These are phyloP conservation scores for Oenanthe javanica DNA, from an alignment of 140 eudicot genomes.

Conservation along the genomic window DNA sequence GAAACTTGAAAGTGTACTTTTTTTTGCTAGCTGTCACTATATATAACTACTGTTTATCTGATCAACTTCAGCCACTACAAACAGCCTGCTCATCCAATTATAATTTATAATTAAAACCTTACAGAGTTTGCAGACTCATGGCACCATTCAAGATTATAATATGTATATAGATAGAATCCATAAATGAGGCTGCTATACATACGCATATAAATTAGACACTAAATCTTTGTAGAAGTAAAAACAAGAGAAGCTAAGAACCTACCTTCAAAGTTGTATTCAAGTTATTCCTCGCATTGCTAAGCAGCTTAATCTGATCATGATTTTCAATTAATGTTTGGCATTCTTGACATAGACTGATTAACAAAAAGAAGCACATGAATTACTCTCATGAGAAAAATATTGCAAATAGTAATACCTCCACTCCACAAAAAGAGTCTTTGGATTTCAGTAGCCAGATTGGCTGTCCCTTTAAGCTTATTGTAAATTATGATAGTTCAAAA, in stretches of 20 bases:
- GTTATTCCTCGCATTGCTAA: slow-evolving; percentile 94
- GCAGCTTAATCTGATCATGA: slow-evolving; percentile 95
- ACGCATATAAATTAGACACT: background rate
- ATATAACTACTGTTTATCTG: background rate
- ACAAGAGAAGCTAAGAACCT: background rate
- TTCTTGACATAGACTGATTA: slow-evolving; percentile 77
- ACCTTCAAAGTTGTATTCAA: slow-evolving; percentile 95
- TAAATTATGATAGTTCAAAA: background rate
- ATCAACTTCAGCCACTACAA: background rate
- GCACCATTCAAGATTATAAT: background rate
- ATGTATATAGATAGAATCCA: background rate
- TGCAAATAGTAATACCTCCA: background rate
- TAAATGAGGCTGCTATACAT: background rate
- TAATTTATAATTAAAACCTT: background rate
- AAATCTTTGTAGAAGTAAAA: background rate
- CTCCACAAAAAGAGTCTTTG: background rate
- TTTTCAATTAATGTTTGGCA: slow-evolving; percentile 95
- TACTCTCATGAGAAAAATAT: slow-evolving; percentile 10
- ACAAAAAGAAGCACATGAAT: slow-evolving; percentile 26
- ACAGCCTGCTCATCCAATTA: background rate
- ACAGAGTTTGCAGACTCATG: background rate
- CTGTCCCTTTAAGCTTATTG: background rate
- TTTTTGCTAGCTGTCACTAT: background rate
- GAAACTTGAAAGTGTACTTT: background rate
- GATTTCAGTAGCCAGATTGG: background rate